Evolutionary conservation across 1,284 basidiomycete species (phyloP), one percentile per base, ranked within the genome.

Genomic region (Trichosporon asahii): DNA sequence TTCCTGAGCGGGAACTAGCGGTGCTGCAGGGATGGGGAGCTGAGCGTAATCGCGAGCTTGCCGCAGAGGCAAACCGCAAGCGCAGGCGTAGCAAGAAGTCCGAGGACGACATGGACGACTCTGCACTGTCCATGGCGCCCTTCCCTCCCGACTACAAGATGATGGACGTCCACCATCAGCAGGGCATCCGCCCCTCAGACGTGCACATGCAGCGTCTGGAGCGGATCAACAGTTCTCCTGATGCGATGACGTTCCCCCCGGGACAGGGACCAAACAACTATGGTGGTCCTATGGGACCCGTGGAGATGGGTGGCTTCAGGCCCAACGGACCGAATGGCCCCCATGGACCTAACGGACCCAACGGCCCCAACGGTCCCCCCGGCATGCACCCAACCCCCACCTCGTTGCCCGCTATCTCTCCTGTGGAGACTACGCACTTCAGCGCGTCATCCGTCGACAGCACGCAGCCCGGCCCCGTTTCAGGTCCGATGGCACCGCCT

Each of bases 1-100:
- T 74, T 4, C 78, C 79, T 1, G 79, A 80, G 3, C 73, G 79
- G 11, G 78, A 81, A 31, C 66, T 76, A 37, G 31, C 73, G 15
- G 29, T 69, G 2, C 46, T 78, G 61, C 73, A 77, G 64, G 76
- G 76, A 8, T 78, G 76, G 76, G 64, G 40, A 0, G 75, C 69
- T 9, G 76, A 76, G 65, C 70, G 66, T 21, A 76, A 75, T 49
- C 73, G 70, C 70, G 72, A 72, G 64, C 66, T 72, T 27, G 57
- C 33, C 6, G 64, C 40, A 11, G 33, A 57, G 7, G 66, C 66
- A 1, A 57, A 25, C 11, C 68, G 73, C n/a, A 72, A 72, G 64
- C 67, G 68, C 8, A 14, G 18, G 5, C 64, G 66, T 1, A 37
- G 66, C 21, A n/a, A 40, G 4, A 70, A 71, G 64, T 65, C 65